Conservation (phyloP, 225 moss, liverwort and hornwort genomes). For the Polytrichum commune region DNA sequence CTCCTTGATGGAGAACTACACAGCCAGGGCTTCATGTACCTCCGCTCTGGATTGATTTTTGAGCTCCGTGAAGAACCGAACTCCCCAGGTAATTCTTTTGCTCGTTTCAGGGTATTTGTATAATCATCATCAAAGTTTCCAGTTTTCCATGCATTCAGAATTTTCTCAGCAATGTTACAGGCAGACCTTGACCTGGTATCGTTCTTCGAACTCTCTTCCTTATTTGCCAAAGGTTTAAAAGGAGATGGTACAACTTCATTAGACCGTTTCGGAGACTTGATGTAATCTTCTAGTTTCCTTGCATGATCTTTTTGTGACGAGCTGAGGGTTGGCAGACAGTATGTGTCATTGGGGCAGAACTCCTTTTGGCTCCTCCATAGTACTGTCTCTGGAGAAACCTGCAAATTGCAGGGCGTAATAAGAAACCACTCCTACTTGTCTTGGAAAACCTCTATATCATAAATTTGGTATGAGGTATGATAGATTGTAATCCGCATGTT, state of each 20-base stretch:
- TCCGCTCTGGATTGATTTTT: slow-evolving; percentile 34
- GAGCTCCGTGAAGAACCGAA: slow-evolving; percentile 34
- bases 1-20: slow-evolving; percentile 7
- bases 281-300: slow-evolving; percentile 20
- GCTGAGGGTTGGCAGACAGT: slow-evolving; percentile 7
- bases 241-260: slow-evolving; percentile 16
- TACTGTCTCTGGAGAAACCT: slow-evolving; percentile 25
- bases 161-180: slow-evolving; percentile 29
- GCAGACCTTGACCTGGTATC: slow-evolving; percentile 19
- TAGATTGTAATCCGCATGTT: no score
- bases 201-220: slow-evolving; percentile 18
- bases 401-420: background rate
- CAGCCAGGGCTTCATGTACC: slow-evolving; percentile 30
- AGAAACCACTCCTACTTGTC: no score
- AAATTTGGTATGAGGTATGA: no score
- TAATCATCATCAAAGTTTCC: slow-evolving; percentile 38
- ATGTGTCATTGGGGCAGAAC: slow-evolving; percentile 7
- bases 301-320: slow-evolving; percentile 28
- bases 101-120: slow-evolving; percentile 42
- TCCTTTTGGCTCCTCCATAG: slow-evolving; percentile 18
- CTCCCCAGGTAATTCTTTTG: slow-evolving; percentile 32
- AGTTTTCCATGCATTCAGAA: slow-evolving; percentile 44
- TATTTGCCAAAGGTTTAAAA: slow-evolving; percentile 15
- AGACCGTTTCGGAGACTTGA: slow-evolving; percentile 5
- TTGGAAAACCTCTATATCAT: no score